Conservation (phyloP, 73 alveolate genomes). For the Tetrahymena malaccensis region DNA sequence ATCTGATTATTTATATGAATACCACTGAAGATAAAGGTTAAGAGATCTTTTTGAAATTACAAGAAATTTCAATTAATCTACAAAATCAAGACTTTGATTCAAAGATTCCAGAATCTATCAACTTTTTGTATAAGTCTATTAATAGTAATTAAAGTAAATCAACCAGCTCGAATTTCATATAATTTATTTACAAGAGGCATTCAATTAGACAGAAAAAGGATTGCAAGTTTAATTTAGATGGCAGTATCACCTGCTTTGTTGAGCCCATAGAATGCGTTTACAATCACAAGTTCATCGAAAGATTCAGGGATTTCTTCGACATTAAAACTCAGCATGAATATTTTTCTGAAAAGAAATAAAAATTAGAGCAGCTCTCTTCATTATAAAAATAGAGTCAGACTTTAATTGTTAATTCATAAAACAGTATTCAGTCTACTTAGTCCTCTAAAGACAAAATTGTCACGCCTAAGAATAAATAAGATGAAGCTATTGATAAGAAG, state of each 20-base stretch:
- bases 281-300: background rate
- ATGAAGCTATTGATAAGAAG: background rate
- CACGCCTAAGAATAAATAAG: background rate
- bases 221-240: constrained; percentile 10
- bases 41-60: constrained; percentile 1
- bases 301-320: constrained; percentile 24
- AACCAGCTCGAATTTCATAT: background rate
- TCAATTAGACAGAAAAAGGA: constrained; percentile 6
- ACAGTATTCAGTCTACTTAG: background rate
- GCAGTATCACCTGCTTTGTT: constrained; percentile 3
- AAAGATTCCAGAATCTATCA: background rate
- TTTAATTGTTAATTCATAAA: background rate
- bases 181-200: constrained; percentile 5
- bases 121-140: background rate
- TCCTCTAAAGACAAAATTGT: background rate
- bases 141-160: background rate
- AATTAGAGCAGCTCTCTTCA: background rate
- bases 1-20: background rate
- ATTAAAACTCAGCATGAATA: constrained; percentile 13
- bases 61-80: constrained; percentile 9
- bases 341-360: background rate
- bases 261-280: constrained; percentile 39
- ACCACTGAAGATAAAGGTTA: constrained; percentile 1
- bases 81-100: background rate
- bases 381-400: background rate